Percentiles rank a stretch among this genome's conserved stretches.
Conservation (phyloP, 805 yeast species). For the Saccharomycopsis sp. region DNA sequence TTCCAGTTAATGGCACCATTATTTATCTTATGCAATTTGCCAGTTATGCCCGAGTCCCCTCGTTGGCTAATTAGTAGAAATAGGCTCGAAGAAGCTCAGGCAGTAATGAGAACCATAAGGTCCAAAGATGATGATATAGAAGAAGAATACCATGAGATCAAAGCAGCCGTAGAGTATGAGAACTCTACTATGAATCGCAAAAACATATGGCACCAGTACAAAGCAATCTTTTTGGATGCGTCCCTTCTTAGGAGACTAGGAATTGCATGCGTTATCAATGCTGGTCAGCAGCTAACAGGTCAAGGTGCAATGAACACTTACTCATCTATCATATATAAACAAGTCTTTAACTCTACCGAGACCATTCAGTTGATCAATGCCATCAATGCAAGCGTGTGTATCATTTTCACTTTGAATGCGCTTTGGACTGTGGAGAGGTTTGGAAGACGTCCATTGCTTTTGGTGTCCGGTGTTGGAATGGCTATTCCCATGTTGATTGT, state of each 20-base stretch:
- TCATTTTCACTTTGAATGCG: constrained; percentile 19
- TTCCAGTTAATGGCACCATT: constrained; percentile 33
- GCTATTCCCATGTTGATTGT: constrained; percentile 50
- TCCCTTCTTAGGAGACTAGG: constrained; percentile 8
- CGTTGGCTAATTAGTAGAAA: constrained; percentile 38
- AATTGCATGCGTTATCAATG: constrained; percentile 13
- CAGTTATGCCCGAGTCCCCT: constrained; percentile 44
- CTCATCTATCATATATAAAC: constrained; percentile 17
- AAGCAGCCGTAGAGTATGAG: constrained; percentile 18
- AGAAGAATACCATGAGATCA: constrained; percentile 13
- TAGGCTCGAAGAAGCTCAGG: constrained; percentile 35
- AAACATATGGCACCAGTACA: constrained; percentile 13
- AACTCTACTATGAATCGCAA: constrained; percentile 4
- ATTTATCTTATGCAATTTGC: constrained; percentile 18
- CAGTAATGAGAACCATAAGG: constrained; percentile 51
- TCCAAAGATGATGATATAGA: constrained; percentile 28
- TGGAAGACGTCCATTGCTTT: constrained; percentile 47
- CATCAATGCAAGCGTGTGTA: constrained; percentile 13
- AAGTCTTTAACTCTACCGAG: constrained; percentile 12
- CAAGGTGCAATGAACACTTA: constrained; percentile 20
- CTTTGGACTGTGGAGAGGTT: constrained; percentile 44
- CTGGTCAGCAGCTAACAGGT: constrained; percentile 38
- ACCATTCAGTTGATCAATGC: constrained; percentile 25
- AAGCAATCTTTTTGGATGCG: constrained; percentile 4
- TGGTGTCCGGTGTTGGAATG: constrained; percentile 49